Conservation (phyloP, 2,329 filamentous ascomycete genomes). For the Pseudocercospora pini-densiflorae region DNA sequence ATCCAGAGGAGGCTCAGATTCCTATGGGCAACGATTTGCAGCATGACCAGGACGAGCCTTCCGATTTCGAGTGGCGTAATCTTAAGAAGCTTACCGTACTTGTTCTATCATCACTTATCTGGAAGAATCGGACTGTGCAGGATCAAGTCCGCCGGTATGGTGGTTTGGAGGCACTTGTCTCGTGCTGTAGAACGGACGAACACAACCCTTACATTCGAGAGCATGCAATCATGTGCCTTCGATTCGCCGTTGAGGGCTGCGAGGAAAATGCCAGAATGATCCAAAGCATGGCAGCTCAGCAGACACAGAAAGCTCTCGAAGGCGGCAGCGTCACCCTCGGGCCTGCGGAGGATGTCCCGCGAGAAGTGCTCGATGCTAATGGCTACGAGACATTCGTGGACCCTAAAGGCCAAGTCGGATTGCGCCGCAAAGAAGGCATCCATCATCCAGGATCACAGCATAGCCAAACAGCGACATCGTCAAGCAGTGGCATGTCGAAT, state of each 20-base stretch:
- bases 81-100: constrained; percentile 93
- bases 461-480: constrained; percentile 25
- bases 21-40: constrained; percentile 33
- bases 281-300: constrained; percentile 57
- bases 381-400: constrained; percentile 58
- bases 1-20: constrained; percentile 44
- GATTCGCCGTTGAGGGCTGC: constrained; percentile 71
- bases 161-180: constrained; percentile 84
- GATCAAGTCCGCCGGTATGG: constrained; percentile 83
- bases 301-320: constrained; percentile 20
- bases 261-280: constrained; percentile 74
- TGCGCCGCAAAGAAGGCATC: constrained; percentile 45
- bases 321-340: constrained; percentile 24
- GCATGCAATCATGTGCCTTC: constrained; percentile 85
- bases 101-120: constrained; percentile 85
- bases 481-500: constrained; percentile 11
- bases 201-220: constrained; percentile 95
- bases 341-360: constrained; percentile 42
- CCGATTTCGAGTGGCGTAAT: constrained; percentile 74
- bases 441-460: constrained; percentile 15
- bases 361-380: constrained; percentile 54
- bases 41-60: constrained; percentile 63
- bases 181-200: constrained; percentile 89
- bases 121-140: constrained; percentile 84
- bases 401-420: constrained; percentile 52